A percentile compares a stretch with the other conserved stretches of the same genome.
Evolutionary conservation across 352 stramenopile species (phyloP).

Genomic region (Globisporangium mamillatum): DNA sequence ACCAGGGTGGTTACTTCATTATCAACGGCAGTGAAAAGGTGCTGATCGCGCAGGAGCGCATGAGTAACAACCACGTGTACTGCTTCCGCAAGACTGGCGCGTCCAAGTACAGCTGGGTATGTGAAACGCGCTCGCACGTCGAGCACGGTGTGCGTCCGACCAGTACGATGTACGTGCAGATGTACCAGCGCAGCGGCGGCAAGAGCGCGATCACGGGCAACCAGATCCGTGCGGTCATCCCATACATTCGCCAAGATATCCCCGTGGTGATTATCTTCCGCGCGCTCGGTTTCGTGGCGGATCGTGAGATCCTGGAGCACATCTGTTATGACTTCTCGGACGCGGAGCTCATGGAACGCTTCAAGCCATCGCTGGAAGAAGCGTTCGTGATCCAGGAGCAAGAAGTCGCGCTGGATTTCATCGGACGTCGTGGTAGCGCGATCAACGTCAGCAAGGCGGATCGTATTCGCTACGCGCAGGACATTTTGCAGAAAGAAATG

Average conservation of each 20-base stretch:
- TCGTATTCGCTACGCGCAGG: conserved; percentile 97
- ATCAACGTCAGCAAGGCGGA: conserved; percentile 97
- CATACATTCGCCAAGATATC: conserved; percentile 98
- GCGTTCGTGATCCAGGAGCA: conserved; percentile 98
- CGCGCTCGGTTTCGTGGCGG: conserved; percentile 94
- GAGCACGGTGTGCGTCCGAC: conserved; percentile 94
- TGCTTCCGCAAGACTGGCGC: conserved; percentile 98
- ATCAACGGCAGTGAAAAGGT: conserved; percentile 98
- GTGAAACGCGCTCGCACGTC: conserved; percentile 96
- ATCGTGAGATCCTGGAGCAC: conserved; percentile 99
- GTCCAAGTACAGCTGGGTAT: conserved; percentile 96
- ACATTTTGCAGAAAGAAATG: conserved; percentile 99
- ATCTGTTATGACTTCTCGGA: conserved; percentile 99
- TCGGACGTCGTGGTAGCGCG: conserved; percentile 93
- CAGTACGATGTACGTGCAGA: conserved; percentile 98
- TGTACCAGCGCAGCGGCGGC: conserved; percentile 96
- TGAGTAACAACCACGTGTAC: conserved; percentile 99
- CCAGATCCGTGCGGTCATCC: conserved; percentile 97
- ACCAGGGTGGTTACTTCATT: conserved; percentile 99
- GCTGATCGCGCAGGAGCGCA: conserved; percentile 99
- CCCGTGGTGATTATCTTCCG: conserved; percentile 99
- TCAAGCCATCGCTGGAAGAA: conserved; percentile 98
- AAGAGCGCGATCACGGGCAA: conserved; percentile 96
- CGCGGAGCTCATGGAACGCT: conserved; percentile 98
- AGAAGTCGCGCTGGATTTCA: conserved; percentile 98